phyloP scores from a whole-genome alignment of 495 filamentous ascomycete genomes.

The Hyaloscypha finlandica region DNA sequence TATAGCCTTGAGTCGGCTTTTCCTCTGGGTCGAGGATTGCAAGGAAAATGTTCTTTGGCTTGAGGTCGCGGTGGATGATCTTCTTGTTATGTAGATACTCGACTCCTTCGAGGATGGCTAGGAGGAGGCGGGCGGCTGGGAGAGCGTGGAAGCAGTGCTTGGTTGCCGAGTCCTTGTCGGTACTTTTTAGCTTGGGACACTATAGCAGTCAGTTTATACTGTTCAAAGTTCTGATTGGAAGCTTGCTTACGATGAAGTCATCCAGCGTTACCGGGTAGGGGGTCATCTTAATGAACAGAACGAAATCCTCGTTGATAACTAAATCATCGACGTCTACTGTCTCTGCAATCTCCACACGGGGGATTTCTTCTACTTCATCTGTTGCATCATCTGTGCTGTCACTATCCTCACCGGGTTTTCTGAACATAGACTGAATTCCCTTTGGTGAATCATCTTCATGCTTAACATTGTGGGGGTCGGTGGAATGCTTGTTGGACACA shows the following conservation, averaged over 20 bases:
- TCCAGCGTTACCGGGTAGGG: constrained; percentile 43
- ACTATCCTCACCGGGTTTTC: constrained; percentile 16
- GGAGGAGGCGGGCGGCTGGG: constrained; percentile 37
- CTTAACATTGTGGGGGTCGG: neutral
- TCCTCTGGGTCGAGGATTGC: constrained; percentile 29
- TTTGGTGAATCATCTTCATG: neutral
- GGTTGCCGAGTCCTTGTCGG: constrained; percentile 6
- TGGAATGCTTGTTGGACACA: neutral
- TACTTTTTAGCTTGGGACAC: neutral
- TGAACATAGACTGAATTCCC: neutral
- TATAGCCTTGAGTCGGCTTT: constrained; percentile 28
- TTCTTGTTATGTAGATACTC: constrained; percentile 29
- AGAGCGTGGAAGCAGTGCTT: constrained; percentile 45
- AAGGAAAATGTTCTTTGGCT: constrained; percentile 50
- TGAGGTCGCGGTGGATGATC: constrained; percentile 50
- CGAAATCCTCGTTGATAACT: constrained; percentile 17
- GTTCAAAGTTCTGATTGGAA: neutral
- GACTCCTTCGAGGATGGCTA: constrained; percentile 35
- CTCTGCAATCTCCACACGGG: neutral
- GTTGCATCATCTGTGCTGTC: constrained; percentile 5
- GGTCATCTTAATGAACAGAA: constrained; percentile 46
- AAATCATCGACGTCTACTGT: neutral
- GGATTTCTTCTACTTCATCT: constrained; percentile 14
- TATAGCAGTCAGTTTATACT: neutral
- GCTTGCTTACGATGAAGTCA: constrained; percentile 34